Conservation (phyloP, 306 rosid genomes). For the Nissolia schottii region DNA sequence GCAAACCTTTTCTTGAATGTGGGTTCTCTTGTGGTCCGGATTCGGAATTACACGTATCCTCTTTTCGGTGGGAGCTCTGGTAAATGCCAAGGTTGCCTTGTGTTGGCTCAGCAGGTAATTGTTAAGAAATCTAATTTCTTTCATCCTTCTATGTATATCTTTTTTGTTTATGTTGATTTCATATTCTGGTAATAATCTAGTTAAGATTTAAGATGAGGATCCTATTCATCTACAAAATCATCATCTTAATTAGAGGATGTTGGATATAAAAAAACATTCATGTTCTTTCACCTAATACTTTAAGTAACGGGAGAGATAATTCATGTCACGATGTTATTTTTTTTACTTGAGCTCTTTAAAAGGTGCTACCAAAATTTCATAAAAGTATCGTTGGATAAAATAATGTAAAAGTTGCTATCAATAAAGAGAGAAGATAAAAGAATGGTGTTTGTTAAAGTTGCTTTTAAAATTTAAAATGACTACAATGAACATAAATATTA, state of each 20-base stretch:
- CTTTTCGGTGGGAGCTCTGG: slow-evolving; percentile 68
- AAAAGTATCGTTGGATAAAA: too few species aligned
- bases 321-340: not conserved
- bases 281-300: too few species aligned
- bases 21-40: slow-evolving; percentile 51
- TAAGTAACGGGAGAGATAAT: too few species aligned
- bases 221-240: not conserved
- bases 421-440: too few species aligned
- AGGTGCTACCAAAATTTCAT: too few species aligned
- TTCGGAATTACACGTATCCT: slow-evolving; percentile 79
- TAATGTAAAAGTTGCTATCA: too few species aligned
- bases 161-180: slow-evolving; percentile 8
- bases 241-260: not conserved
- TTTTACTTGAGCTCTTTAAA: too few species aligned
- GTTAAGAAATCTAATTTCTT: slow-evolving; percentile 11
- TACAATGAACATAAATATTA: too few species aligned
- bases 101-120: slow-evolving; percentile 94
- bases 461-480: too few species aligned
- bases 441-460: too few species aligned
- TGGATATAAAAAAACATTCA: too few species aligned
- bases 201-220: not conserved
- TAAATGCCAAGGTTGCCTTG: slow-evolving; percentile 78
- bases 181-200: not conserved
- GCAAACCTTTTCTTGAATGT: slow-evolving; percentile 62
- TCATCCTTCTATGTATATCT: slow-evolving; percentile 11